Percentiles rank a stretch among this genome's conserved stretches.
These are phyloP conservation scores for Penicillium subrubescens DNA, from an alignment of 495 filamentous ascomycete genomes.

Conservation along the genomic window DNA sequence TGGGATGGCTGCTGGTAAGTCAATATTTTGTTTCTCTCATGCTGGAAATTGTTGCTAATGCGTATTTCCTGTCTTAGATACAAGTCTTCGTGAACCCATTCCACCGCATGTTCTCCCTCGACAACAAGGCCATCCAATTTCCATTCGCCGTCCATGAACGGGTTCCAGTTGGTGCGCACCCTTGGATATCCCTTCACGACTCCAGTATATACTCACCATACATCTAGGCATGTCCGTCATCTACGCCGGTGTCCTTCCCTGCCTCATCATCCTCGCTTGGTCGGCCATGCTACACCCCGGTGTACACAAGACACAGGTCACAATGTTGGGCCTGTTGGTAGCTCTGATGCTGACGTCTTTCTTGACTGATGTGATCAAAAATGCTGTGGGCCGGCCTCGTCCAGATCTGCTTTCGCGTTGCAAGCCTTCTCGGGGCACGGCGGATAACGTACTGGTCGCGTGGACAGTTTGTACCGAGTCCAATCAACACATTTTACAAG, in stretches of 20 bases:
- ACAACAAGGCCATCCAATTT: conserved; percentile 80
- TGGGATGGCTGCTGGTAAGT: conserved; percentile 66
- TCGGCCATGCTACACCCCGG: conserved; percentile 59
- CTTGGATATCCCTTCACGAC: not conserved
- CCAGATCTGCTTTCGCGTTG: conserved; percentile 92
- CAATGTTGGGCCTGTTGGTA: conserved; percentile 76
- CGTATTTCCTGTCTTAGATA: conserved; percentile 45
- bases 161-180: conserved; percentile 70
- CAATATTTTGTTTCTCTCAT: not conserved
- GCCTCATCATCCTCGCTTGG: conserved; percentile 65
- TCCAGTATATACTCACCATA: conserved; percentile 4
- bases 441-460: conserved; percentile 66
- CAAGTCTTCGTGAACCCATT: conserved; percentile 79
- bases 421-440: conserved; percentile 66
- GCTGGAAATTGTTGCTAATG: not conserved
- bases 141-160: conserved; percentile 85
- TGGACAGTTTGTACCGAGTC: conserved; percentile 81
- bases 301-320: conserved; percentile 82
- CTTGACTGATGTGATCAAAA: conserved; percentile 91
- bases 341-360: conserved; percentile 76
- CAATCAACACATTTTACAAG: conserved; percentile 75
- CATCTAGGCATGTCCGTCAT: conserved; percentile 67
- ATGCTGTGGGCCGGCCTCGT: conserved; percentile 83
- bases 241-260: conserved; percentile 73
- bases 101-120: conserved; percentile 74